A percentile compares a stretch with the other conserved stretches of the same genome.
Conservation (phyloP, 345 rosid genomes). For the sweet orange (Citrus sinensis) region DVS_A1.0 CM039164.1:27568501-27569000, state of each 20-base stretch:
- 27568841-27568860: background rate
- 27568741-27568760: background rate
- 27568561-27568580: background rate
- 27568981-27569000: conserved; percentile 92
- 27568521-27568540: background rate
- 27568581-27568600: background rate
- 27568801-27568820: background rate
- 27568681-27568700: background rate
- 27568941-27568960: conserved; percentile 52
- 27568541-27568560: background rate
- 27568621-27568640: background rate
- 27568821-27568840: background rate
- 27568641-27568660: background rate
- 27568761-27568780: background rate
- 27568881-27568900: background rate
- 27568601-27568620: background rate
- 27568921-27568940: conserved; percentile 5
- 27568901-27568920: background rate
- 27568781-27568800: background rate
- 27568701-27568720: background rate
- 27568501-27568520: background rate
- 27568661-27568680: background rate
- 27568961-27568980: conserved; percentile 90
- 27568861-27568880: background rate
- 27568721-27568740: background rate